These are phyloP conservation scores for Myrica gale DNA, from an alignment of 306 rosid species.

Conservation along the genomic window DNA sequence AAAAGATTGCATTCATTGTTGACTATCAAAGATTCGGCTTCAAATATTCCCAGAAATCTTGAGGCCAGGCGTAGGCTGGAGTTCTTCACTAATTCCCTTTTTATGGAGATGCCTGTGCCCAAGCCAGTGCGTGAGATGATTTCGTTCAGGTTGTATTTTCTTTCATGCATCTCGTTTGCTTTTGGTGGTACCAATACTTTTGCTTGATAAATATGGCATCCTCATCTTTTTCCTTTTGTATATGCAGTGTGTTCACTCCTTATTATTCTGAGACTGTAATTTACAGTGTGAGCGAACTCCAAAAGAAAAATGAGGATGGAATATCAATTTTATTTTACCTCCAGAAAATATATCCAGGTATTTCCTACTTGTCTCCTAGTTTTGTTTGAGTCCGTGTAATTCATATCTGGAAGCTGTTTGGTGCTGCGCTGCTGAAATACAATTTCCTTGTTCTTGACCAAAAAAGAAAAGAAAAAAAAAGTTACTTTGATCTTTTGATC, in stretches of 20 bases:
- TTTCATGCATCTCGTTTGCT: neutral
- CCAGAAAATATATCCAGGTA: constrained; percentile 90
- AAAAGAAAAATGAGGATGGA: constrained; percentile 90
- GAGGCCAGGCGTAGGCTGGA: constrained; percentile 84
- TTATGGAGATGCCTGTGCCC: constrained; percentile 77
- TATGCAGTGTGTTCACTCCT: constrained; percentile 92
- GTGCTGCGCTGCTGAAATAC: neutral
- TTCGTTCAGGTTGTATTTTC: constrained; percentile 61
- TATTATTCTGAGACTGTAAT: constrained; percentile 92
- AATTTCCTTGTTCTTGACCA: neutral
- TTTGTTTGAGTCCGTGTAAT: neutral
- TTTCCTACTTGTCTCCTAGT: neutral
- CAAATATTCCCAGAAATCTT: constrained; percentile 82
- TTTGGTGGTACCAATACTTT: neutral
- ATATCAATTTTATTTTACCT: constrained; percentile 86
- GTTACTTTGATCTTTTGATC: no score
- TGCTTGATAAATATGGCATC: constrained; percentile 20
- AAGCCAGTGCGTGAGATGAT: constrained; percentile 81
- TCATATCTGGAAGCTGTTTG: neutral
- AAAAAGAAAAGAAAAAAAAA: no score
- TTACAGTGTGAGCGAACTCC: constrained; percentile 78
- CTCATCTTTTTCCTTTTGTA: constrained; percentile 31
- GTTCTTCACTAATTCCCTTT: constrained; percentile 90
- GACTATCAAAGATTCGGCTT: constrained; percentile 90
- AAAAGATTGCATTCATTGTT: constrained; percentile 77